Conservation (phyloP, 2,329 filamentous ascomycete species). For the Triangularia verruculosa region DNA sequence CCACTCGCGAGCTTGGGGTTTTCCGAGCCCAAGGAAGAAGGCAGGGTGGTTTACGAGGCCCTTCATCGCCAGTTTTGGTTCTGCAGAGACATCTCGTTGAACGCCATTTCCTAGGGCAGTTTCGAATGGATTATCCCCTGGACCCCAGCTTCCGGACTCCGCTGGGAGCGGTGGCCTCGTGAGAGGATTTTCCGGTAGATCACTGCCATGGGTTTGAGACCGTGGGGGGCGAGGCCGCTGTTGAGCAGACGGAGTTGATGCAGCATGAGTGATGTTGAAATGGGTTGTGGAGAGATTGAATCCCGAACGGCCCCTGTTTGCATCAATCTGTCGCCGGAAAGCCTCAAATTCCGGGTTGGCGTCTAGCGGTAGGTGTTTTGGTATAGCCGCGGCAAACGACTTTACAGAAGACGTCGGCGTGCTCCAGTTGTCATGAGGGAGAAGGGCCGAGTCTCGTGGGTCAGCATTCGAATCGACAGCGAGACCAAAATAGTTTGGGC, state of each 20-base stretch:
- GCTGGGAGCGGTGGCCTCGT: slow-evolving; percentile 44
- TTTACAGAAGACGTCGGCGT: slow-evolving; percentile 67
- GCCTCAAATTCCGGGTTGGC: slow-evolving; percentile 80
- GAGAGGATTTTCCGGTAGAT: slow-evolving; percentile 37
- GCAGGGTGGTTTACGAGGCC: slow-evolving; percentile 44
- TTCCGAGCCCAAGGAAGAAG: not conserved
- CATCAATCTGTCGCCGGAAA: slow-evolving; percentile 70
- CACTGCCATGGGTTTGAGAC: slow-evolving; percentile 49
- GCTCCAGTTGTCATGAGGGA: slow-evolving; percentile 72
- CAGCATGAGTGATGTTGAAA: slow-evolving; percentile 34
- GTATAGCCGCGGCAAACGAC: slow-evolving; percentile 65
- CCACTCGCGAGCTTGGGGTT: not conserved
- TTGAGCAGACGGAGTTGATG: slow-evolving; percentile 30
- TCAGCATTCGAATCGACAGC: slow-evolving; percentile 58
- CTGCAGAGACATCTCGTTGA: slow-evolving; percentile 50
- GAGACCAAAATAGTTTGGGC: slow-evolving; percentile 86
- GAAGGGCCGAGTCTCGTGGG: slow-evolving; percentile 59
- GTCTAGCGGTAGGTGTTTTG: slow-evolving; percentile 67
- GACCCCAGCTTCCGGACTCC: slow-evolving; percentile 46
- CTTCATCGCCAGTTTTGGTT: slow-evolving; percentile 53
- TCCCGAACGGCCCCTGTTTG: slow-evolving; percentile 48
- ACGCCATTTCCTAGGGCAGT: slow-evolving; percentile 33
- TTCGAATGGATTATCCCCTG: slow-evolving; percentile 32
- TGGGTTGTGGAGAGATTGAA: slow-evolving; percentile 49
- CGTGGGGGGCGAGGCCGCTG: slow-evolving; percentile 44